Evolutionary conservation across 306 rosid genomes (phyloP).

Genomic region (Hippophae tibetana): DNA sequence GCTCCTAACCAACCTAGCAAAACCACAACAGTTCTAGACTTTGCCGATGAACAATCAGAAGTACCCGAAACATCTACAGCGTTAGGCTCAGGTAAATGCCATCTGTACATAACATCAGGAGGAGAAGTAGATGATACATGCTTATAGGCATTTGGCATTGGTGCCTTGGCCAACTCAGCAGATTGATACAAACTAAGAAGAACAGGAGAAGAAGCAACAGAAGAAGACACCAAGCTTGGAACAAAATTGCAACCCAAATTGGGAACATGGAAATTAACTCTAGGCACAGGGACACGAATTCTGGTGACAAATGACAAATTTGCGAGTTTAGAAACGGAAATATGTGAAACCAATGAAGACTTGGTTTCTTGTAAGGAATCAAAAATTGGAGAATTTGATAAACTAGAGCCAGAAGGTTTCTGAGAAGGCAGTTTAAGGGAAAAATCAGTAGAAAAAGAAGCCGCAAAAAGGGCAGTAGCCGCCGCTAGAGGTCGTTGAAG

Average conservation of each 20-base stretch:
- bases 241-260: slow-evolving; percentile 21
- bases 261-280: slow-evolving; percentile 38
- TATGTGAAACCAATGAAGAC: slow-evolving; percentile 38
- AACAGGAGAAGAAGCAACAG: slow-evolving; percentile 39
- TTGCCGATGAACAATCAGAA: slow-evolving; percentile 36
- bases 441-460: slow-evolving; percentile 65
- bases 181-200: slow-evolving; percentile 46
- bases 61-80: slow-evolving; percentile 30
- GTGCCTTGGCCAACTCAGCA: slow-evolving; percentile 42
- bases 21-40: slow-evolving; percentile 82
- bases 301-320: slow-evolving; percentile 37
- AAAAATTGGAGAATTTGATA: slow-evolving; percentile 13
- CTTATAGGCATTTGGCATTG: slow-evolving; percentile 25
- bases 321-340: slow-evolving; percentile 56
- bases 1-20: slow-evolving; percentile 97
- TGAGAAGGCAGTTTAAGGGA: slow-evolving; percentile 40
- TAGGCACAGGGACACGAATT: slow-evolving; percentile 56
- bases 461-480: slow-evolving; percentile 66
- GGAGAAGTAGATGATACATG: slow-evolving; percentile 21
- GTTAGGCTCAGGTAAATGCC: slow-evolving; percentile 82
- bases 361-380: slow-evolving; percentile 24
- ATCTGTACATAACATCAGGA: slow-evolving; percentile 61
- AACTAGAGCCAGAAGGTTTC: slow-evolving; percentile 28
- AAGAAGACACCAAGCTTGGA: slow-evolving; percentile 25
- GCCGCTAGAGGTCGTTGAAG: slow-evolving; percentile 85